These are phyloP conservation scores for Lithospermum erythrorhizon DNA, from an alignment of 257 asterid species.

Conservation along the genomic window DNA sequence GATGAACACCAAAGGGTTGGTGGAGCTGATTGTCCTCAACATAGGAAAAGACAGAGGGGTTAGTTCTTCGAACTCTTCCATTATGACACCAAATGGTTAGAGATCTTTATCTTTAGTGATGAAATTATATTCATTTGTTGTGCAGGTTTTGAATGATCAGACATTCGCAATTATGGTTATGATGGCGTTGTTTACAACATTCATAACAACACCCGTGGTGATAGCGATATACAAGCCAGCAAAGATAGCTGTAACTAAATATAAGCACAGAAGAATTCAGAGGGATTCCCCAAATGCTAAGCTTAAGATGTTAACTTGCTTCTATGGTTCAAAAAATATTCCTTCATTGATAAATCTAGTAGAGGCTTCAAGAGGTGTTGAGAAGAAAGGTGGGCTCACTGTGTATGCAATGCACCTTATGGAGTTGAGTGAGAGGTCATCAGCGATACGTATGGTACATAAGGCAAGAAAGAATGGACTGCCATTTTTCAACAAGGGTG, in stretches of 20 bases:
- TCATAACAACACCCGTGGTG: conserved; percentile 38
- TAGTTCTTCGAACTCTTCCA: background rate
- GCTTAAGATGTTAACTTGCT: conserved; percentile 25
- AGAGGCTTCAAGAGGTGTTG: conserved; percentile 43
- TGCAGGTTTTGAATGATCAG: conserved; percentile 47
- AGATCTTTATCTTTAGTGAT: background rate
- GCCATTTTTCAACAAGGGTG: conserved; percentile 23
- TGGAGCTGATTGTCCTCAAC: background rate
- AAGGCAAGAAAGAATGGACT: conserved; percentile 31
- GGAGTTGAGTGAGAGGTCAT: conserved; percentile 43
- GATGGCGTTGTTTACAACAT: conserved; percentile 43
- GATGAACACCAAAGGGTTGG: background rate
- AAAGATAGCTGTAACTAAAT: conserved; percentile 20
- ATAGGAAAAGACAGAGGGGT: no score
- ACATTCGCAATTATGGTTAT: conserved; percentile 41
- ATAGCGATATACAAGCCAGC: conserved; percentile 39
- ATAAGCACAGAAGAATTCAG: conserved; percentile 32
- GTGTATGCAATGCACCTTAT: conserved; percentile 50
- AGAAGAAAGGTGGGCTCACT: conserved; percentile 25
- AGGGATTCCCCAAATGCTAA: conserved; percentile 20
- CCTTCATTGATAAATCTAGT: conserved; percentile 39
- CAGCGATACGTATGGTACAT: conserved; percentile 41
- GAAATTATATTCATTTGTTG: background rate
- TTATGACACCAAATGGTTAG: no score
- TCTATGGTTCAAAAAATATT: conserved; percentile 22